A percentile compares a stretch with the other conserved stretches of the same genome.
Evolutionary conservation across 2,329 filamentous ascomycete species (phyloP).

Genomic region (Dactylellina sp.): DNA sequence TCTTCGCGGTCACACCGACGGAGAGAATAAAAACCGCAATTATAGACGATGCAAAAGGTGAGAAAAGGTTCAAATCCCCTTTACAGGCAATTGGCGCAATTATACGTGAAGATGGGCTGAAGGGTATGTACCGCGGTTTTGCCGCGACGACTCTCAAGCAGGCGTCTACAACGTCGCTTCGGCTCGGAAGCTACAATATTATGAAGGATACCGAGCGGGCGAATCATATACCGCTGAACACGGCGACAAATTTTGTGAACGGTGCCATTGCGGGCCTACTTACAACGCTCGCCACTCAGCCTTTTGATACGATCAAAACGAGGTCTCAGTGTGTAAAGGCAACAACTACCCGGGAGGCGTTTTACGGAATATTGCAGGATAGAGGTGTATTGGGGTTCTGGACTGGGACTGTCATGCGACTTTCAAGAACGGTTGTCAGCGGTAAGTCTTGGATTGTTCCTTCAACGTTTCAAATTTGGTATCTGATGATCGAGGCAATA

Average conservation of each 20-base stretch:
- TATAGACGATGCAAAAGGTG: conserved; percentile 63
- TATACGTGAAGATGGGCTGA: conserved; percentile 64
- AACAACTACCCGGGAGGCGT: conserved; percentile 70
- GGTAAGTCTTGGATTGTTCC: conserved; percentile 68
- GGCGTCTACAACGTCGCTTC: conserved; percentile 66
- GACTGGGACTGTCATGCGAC: conserved; percentile 76
- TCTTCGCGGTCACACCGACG: conserved; percentile 75
- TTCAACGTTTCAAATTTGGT: too few relatives aligned
- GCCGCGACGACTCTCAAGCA: conserved; percentile 67
- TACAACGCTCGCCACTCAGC: conserved; percentile 72
- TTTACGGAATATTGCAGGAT: conserved; percentile 69
- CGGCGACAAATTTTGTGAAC: conserved; percentile 71
- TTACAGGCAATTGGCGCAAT: conserved; percentile 63
- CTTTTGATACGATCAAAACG: conserved; percentile 75
- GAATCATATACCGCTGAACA: conserved; percentile 66
- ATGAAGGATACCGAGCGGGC: conserved; percentile 62
- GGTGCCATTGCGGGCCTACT: conserved; percentile 72
- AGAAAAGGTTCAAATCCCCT: conserved; percentile 61
- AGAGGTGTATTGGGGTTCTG: conserved; percentile 73
- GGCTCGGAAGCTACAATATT: conserved; percentile 68
- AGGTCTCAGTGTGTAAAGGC: conserved; percentile 72
- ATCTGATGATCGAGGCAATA: background rate
- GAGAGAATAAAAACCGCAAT: conserved; percentile 77
- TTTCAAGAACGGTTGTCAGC: conserved; percentile 73
- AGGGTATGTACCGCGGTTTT: conserved; percentile 66